Base-by-base conservation (phyloP, 2,329 filamentous ascomycete species). In the Cladosporium phlei region DNA sequence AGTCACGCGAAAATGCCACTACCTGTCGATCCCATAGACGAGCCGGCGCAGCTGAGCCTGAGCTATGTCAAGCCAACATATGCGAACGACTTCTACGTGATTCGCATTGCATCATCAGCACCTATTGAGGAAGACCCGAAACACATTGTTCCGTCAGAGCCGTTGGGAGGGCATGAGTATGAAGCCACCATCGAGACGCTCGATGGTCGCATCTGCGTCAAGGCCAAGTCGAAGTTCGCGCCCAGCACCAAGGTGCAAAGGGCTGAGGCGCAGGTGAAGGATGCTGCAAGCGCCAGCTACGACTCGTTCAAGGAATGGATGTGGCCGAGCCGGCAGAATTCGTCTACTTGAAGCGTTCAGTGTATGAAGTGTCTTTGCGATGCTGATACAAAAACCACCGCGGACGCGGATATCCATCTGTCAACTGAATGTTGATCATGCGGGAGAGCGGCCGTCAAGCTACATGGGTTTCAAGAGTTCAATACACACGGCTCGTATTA, bases 1-100 rank as follows among this genome's bases (percentile, higher is more conserved):
- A 54, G 50, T 30, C 61, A 64, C 46, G 61, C 61, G 22, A 62
- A 57, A 21, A 58, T 63, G 51, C 53, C 54, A 8, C 48, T 14
- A 17, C 53, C 29, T 11, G 22, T 47, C 3, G 33, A 27, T 5
- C 44, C 20, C 3, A 46, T 52, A 4, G 49, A 52, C 12, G 66
- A 66, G 32, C 69, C 69, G 2, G 61, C 59, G 20, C 62, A 67
- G 10, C 49, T 74, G 48, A 68, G 64, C 32, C 60, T 89, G 38
- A 73, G 75, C 44, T 90, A 88, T 62, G 71, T 76, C 33, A 74
- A 73, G 47, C 81, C 80, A 0, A 79, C 81, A 6, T 64, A 72
- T 27, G 76, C 78, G 29, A 75, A 77, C 44, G 68, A 72, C 29
- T 86, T 85, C 62, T 87, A 86, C 65, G 70, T 84, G 24, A 66